Evolutionary conservation across 768 basidiomycete species (phyloP).

Genomic region (Mycena epipterygia): DNA sequence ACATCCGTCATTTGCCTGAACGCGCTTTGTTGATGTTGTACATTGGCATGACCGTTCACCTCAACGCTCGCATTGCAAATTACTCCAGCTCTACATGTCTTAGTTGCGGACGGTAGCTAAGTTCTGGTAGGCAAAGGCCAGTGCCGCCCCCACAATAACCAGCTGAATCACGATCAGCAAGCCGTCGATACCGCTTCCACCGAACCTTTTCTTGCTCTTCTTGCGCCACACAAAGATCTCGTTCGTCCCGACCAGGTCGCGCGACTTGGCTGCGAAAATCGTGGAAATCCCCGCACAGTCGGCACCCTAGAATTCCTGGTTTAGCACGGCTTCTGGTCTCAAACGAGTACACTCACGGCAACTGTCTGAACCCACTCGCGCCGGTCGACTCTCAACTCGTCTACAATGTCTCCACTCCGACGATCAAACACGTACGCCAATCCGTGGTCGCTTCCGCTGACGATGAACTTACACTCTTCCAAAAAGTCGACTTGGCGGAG

Average conservation of each 20-base stretch:
- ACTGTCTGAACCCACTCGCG: constrained; percentile 30
- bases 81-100: background rate
- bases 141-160: constrained; percentile 8
- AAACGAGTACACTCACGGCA: constrained; percentile 17
- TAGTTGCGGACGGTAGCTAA: constrained; percentile 8
- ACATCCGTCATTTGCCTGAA: too few species aligned
- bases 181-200: constrained; percentile 2
- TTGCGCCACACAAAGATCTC: constrained; percentile 21
- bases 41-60: background rate
- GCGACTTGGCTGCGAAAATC: constrained; percentile 26
- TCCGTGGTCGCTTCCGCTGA: constrained; percentile 38
- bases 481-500: constrained; percentile 29
- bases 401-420: constrained; percentile 21
- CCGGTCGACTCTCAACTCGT: constrained; percentile 25
- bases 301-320: constrained; percentile 4
- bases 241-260: constrained; percentile 12
- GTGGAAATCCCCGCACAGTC: constrained; percentile 19
- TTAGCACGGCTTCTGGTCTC: constrained; percentile 10
- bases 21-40: constrained; percentile 16
- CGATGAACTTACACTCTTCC: constrained; percentile 23
- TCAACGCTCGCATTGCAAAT: background rate
- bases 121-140: constrained; percentile 2
- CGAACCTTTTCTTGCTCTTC: constrained; percentile 12
- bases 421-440: constrained; percentile 31
- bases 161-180: constrained; percentile 15